Evolutionary conservation across 129 eudicot species (phyloP).

Genomic region (Erigeron canadensis): DNA sequence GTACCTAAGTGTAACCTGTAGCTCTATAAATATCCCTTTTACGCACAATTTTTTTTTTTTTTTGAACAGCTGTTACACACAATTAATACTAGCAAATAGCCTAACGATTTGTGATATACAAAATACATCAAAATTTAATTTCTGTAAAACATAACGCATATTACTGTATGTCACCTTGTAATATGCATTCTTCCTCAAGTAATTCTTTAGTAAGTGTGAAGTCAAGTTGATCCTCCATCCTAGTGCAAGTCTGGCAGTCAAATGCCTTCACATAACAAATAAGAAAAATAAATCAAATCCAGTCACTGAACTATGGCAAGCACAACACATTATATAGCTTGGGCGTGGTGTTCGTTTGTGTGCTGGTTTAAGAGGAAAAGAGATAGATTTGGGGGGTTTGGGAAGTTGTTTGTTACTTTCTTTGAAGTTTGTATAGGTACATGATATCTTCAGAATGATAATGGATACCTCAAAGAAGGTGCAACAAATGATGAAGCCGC

Average conservation of each 20-base stretch:
- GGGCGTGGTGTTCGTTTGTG: too few species aligned
- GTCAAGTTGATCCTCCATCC: conserved; percentile 98
- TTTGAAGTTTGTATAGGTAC: not conserved
- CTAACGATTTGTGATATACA: not conserved
- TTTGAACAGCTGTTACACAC: too few species aligned
- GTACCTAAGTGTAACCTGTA: too few species aligned
- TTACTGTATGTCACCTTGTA: conserved; percentile 64
- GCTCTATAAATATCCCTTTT: too few species aligned
- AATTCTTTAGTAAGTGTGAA: conserved; percentile 75
- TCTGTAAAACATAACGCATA: conserved; percentile 10
- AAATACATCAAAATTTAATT: conserved; percentile 6
- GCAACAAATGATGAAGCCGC: conserved; percentile 98
- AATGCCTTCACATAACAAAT: conserved; percentile 59
- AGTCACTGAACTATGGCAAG: not conserved
- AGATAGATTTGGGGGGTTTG: too few species aligned
- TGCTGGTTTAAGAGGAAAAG: too few species aligned
- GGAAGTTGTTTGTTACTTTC: too few species aligned
- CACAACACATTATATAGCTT: too few species aligned
- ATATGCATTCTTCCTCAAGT: conserved; percentile 86
- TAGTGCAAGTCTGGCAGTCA: conserved; percentile 90
- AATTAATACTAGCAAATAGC: not conserved
- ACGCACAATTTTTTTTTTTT: too few species aligned
- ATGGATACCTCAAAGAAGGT: conserved; percentile 85
- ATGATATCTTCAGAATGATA: not conserved
- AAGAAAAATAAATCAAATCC: conserved; percentile 4